Conservation (phyloP, 2,329 filamentous ascomycete genomes). For the Bimuria novae-zelandiae region DNA sequence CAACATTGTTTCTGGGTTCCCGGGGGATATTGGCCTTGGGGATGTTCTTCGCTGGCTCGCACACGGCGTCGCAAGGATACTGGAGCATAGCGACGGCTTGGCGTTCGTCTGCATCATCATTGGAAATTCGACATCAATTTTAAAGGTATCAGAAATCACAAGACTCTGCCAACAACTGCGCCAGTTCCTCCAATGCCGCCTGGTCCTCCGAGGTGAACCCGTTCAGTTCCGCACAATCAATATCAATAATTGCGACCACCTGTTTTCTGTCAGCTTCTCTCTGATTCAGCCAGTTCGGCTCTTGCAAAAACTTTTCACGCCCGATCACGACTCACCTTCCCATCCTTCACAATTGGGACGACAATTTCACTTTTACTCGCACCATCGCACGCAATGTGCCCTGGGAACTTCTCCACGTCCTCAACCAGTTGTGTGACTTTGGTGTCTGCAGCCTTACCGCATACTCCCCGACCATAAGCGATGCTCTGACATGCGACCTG, state of each 20-base stretch:
- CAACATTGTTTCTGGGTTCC: background rate
- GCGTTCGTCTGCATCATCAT: background rate
- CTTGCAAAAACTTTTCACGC: background rate
- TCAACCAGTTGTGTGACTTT: conserved; percentile 65
- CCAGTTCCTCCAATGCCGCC: conserved; percentile 66
- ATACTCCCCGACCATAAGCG: conserved; percentile 73
- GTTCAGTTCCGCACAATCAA: conserved; percentile 70
- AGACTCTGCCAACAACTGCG: conserved; percentile 34
- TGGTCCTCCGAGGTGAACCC: conserved; percentile 74
- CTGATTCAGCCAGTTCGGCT: background rate
- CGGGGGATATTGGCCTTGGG: no score
- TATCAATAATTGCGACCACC: conserved; percentile 76
- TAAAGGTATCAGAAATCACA: conserved; percentile 35
- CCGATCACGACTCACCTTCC: conserved; percentile 46
- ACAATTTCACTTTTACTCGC: conserved; percentile 80
- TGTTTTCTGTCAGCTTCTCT: conserved; percentile 32
- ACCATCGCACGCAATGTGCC: conserved; percentile 81
- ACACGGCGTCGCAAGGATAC: no score
- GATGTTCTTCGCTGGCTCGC: no score
- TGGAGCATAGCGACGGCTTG: background rate
- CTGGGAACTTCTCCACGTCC: conserved; percentile 75
- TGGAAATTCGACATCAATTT: background rate
- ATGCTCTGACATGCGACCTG: conserved; percentile 81
- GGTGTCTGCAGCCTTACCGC: conserved; percentile 69
- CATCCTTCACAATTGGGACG: conserved; percentile 67